These are phyloP conservation scores for Mycena latifolia DNA, from an alignment of 768 basidiomycete genomes.

Conservation along the genomic window DNA sequence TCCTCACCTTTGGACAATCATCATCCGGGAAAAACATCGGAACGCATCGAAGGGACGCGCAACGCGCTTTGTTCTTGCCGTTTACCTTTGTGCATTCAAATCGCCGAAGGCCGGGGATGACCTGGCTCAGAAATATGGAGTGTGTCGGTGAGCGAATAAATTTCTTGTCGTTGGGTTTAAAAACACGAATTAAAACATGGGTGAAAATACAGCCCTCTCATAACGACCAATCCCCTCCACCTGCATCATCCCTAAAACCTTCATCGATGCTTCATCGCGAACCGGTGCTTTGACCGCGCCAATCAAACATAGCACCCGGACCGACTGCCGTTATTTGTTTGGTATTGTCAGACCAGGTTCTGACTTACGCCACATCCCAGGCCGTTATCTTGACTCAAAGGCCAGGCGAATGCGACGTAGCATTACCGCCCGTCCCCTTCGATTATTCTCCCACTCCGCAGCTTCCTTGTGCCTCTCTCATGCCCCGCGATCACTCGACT, in stretches of 20 bases:
- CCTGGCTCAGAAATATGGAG: background rate
- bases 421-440: background rate
- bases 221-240: background rate
- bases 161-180: background rate
- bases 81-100: background rate
- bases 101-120: background rate
- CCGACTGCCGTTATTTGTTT: conserved; percentile 20
- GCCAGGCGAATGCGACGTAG: conserved; percentile 6
- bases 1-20: background rate
- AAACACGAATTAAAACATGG: background rate
- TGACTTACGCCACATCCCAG: conserved; percentile 25
- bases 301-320: conserved; percentile 1
- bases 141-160: background rate
- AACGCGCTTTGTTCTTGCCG: background rate
- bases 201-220: too few species aligned
- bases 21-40: background rate
- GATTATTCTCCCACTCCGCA: background rate
- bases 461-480: background rate
- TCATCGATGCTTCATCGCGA: conserved; percentile 6
- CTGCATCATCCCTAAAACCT: too few species aligned
- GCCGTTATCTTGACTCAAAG: conserved; percentile 27
- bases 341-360: conserved; percentile 16
- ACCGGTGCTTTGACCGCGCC: conserved; percentile 3
- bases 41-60: background rate
- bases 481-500: conserved; percentile 15